Evolutionary conservation across 345 rosid genomes (phyloP).

Genomic region (Nasturtium officinale): DNA sequence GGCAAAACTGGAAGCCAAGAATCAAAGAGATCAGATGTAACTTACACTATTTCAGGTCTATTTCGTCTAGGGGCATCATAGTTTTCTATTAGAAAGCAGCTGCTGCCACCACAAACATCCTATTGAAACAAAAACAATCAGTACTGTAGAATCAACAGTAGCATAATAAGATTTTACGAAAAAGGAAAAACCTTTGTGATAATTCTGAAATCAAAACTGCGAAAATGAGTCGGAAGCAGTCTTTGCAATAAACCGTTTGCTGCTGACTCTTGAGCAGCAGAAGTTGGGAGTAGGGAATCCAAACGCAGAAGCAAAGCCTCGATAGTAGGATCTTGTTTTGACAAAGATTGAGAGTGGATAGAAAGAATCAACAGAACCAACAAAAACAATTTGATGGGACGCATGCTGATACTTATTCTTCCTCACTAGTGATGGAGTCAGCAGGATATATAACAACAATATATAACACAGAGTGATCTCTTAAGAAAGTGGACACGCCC

Average conservation of each 20-base stretch:
- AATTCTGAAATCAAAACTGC: constrained; percentile 68
- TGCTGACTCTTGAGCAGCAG: constrained; percentile 75
- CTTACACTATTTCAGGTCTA: constrained; percentile 80
- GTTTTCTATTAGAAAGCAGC: constrained; percentile 72
- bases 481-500: neutral
- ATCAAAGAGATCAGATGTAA: constrained; percentile 13
- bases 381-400: constrained; percentile 20
- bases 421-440: constrained; percentile 15
- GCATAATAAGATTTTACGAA: neutral
- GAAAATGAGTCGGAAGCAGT: constrained; percentile 68
- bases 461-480: neutral
- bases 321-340: constrained; percentile 38
- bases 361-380: constrained; percentile 29
- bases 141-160: neutral
- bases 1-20: constrained; percentile 3
- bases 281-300: constrained; percentile 59
- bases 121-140: constrained; percentile 37
- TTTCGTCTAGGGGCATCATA: constrained; percentile 34
- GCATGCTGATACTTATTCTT: constrained; percentile 34
- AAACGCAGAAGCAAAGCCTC: constrained; percentile 52
- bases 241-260: constrained; percentile 65
- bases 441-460: no score
- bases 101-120: constrained; percentile 77
- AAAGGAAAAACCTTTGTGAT: constrained; percentile 61
- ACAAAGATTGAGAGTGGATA: constrained; percentile 13